Percentiles rank a stretch among this genome's conserved stretches.
phyloP scores from a whole-genome alignment of 2,329 filamentous ascomycete genomes.

The Anthostomella pinea region DNA sequence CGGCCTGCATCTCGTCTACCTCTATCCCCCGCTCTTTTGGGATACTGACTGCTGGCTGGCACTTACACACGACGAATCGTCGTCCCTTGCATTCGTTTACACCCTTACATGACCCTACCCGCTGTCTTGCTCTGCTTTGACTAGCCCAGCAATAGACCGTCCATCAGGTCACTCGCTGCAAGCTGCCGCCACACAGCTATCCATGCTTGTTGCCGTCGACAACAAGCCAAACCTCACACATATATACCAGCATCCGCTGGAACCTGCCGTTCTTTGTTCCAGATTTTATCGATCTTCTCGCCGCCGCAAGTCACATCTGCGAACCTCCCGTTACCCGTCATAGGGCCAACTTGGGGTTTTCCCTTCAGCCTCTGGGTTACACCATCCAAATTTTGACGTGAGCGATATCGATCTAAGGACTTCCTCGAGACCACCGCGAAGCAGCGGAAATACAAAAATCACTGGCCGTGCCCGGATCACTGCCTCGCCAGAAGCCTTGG shows the following conservation, averaged over 20 bases:
- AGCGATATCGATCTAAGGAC: no score
- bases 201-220: slow-evolving; percentile 19
- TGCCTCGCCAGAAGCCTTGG: neutral
- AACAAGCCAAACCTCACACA: slow-evolving; percentile 12
- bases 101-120: slow-evolving; percentile 19
- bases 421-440: no score
- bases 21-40: slow-evolving; percentile 13
- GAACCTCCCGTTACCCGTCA: slow-evolving; percentile 3
- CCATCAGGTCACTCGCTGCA: slow-evolving; percentile 16
- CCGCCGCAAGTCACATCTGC: slow-evolving; percentile 11
- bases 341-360: slow-evolving; percentile 6
- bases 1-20: slow-evolving; percentile 1
- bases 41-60: slow-evolving; percentile 15
- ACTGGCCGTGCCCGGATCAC: no score
- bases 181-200: slow-evolving; percentile 13
- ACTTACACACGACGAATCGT: slow-evolving; percentile 14
- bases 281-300: slow-evolving; percentile 6
- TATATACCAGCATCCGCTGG: slow-evolving; percentile 16
- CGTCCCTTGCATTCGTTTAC: slow-evolving; percentile 20
- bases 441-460: no score
- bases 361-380: slow-evolving; percentile 4
- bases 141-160: slow-evolving; percentile 17
- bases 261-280: slow-evolving; percentile 16
- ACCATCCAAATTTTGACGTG: slow-evolving; percentile 2
- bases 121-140: slow-evolving; percentile 17